Percentiles rank a stretch among this genome's conserved stretches.
These are phyloP conservation scores for Gossypium aridum DNA, from an alignment of 441 rosid species.

Conservation along the genomic window DNA sequence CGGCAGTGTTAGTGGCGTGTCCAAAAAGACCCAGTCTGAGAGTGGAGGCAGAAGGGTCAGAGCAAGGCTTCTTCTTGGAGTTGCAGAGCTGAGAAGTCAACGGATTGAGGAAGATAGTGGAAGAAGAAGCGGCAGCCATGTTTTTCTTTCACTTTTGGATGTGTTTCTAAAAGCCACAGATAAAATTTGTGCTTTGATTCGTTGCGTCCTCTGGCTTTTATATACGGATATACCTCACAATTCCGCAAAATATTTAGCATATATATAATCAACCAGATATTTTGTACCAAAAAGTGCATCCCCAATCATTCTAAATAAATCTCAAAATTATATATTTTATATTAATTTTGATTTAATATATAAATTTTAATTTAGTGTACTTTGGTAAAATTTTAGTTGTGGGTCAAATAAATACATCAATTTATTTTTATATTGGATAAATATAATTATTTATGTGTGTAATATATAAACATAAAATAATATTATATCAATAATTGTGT, in stretches of 20 bases:
- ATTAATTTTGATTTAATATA: no score
- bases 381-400: no score
- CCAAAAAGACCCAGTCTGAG: constrained; percentile 19
- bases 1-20: constrained; percentile 17
- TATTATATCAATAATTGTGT: no score
- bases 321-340: no score
- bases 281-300: no score
- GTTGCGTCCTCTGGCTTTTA: neutral
- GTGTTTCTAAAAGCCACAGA: neutral
- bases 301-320: no score
- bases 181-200: neutral
- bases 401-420: no score
- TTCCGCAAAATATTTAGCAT: neutral
- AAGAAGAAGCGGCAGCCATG: constrained; percentile 25
- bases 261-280: neutral
- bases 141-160: neutral
- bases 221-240: neutral
- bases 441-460: no score
- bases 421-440: no score
- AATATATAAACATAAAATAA: no score
- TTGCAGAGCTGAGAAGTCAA: constrained; percentile 35
- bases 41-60: constrained; percentile 19
- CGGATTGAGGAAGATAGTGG: constrained; percentile 35
- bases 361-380: no score
- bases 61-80: constrained; percentile 20